A percentile compares a stretch with the other conserved stretches of the same genome.
phyloP scores from a whole-genome alignment of 768 basidiomycete species.

The Atractiella rhizophila region DNA sequence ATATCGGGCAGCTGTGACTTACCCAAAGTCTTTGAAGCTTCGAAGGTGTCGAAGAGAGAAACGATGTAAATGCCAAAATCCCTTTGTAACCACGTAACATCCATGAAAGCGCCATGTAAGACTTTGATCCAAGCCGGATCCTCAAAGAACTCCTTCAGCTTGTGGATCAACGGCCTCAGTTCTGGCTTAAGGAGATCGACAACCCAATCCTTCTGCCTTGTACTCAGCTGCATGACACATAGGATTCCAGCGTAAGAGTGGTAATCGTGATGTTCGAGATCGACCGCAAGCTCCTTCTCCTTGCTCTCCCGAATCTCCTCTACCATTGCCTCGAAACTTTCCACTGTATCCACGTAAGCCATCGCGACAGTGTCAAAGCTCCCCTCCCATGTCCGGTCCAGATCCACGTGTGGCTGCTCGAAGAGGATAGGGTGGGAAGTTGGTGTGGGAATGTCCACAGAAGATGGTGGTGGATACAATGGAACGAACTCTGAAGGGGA shows the following conservation, averaged over 20 bases:
- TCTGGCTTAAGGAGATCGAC: slow-evolving; percentile 44
- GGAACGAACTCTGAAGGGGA: no score
- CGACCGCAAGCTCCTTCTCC: slow-evolving; percentile 55
- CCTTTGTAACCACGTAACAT: slow-evolving; percentile 87
- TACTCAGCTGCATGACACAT: slow-evolving; percentile 72
- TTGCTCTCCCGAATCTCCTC: slow-evolving; percentile 27
- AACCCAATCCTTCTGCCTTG: slow-evolving; percentile 57
- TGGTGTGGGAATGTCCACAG: no score
- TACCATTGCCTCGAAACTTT: slow-evolving; percentile 37
- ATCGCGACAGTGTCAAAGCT: slow-evolving; percentile 43
- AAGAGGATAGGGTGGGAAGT: no score
- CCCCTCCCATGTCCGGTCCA: no score
- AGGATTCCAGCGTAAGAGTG: slow-evolving; percentile 64
- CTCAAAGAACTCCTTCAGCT: slow-evolving; percentile 58
- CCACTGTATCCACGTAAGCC: slow-evolving; percentile 39
- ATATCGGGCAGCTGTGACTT: slow-evolving; percentile 2
- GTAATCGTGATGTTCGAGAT: slow-evolving; percentile 80
- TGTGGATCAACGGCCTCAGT: slow-evolving; percentile 45
- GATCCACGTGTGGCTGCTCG: no score
- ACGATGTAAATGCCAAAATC: slow-evolving; percentile 85
- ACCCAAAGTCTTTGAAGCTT: slow-evolving; percentile 71
- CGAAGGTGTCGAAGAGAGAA: slow-evolving; percentile 89
- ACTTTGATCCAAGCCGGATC: slow-evolving; percentile 68
- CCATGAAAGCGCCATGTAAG: slow-evolving; percentile 80
- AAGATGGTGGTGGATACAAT: no score